Evolutionary conservation across 352 stramenopile genomes (phyloP).

Genomic region (Phytophthora ramorum): DNA sequence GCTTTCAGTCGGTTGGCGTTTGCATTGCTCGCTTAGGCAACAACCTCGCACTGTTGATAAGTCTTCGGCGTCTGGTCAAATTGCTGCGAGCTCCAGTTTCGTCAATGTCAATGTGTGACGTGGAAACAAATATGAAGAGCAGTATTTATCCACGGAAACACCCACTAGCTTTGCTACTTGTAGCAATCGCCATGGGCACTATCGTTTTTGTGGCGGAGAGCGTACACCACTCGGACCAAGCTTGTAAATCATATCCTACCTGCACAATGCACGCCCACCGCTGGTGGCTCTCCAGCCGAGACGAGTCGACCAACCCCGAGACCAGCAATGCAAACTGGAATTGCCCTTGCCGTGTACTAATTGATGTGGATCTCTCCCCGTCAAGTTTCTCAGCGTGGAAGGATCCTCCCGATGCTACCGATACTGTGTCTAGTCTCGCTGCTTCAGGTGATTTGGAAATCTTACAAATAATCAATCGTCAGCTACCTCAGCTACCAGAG

Average conservation of each 20-base stretch:
- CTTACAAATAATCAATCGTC: constrained; percentile 44
- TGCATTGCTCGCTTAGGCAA: constrained; percentile 43
- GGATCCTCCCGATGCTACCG: constrained; percentile 18
- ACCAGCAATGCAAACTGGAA: constrained; percentile 8
- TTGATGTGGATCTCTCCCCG: constrained; percentile 26
- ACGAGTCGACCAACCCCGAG: neutral
- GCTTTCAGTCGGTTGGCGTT: constrained; percentile 29
- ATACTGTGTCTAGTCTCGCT: constrained; percentile 33
- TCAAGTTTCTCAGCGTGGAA: constrained; percentile 34
- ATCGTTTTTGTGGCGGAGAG: constrained; percentile 16
- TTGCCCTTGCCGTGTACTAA: constrained; percentile 44
- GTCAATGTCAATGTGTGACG: neutral
- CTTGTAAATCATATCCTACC: constrained; percentile 16
- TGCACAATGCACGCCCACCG: constrained; percentile 33
- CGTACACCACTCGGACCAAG: constrained; percentile 21
- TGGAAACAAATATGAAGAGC: neutral
- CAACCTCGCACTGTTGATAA: constrained; percentile 32
- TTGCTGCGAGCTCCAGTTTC: constrained; percentile 9
- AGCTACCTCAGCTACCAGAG: constrained; percentile 25
- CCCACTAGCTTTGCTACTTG: constrained; percentile 22
- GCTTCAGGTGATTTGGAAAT: constrained; percentile 39
- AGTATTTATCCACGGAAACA: constrained; percentile 30
- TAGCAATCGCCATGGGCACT: constrained; percentile 17
- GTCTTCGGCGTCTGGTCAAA: constrained; percentile 25
- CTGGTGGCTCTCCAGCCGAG: constrained; percentile 24